Evolutionary conservation across 768 basidiomycete species (phyloP).

Genomic region (Mycena belliarum): DNA sequence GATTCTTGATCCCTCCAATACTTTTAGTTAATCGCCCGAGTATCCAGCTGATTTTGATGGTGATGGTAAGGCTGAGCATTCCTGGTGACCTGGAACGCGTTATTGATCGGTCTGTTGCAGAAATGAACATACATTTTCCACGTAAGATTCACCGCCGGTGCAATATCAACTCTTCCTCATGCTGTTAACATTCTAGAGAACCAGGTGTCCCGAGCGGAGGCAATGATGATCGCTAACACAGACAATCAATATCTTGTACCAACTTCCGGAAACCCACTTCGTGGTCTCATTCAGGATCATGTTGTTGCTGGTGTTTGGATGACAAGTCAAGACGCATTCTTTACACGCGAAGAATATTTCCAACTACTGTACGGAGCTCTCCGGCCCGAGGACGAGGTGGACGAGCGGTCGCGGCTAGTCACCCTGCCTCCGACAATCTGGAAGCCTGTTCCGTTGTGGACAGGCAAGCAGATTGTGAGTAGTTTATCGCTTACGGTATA

Average conservation of each 20-base stretch:
- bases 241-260: constrained; percentile 99
- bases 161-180: background rate
- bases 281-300: constrained; percentile 98
- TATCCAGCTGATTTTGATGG: constrained; percentile 85
- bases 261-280: constrained; percentile 95
- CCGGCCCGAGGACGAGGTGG: constrained; percentile 78
- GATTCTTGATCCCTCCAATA: constrained; percentile 21
- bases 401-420: constrained; percentile 59
- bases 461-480: constrained; percentile 94
- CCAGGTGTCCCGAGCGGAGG: constrained; percentile 92
- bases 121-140: constrained; percentile 99
- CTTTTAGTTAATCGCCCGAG: background rate
- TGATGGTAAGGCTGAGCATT: constrained; percentile 56
- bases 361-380: constrained; percentile 95
- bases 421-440: constrained; percentile 91
- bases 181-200: constrained; percentile 60
- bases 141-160: constrained; percentile 56
- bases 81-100: background rate
- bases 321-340: constrained; percentile 94
- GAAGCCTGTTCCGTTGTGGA: constrained; percentile 92
- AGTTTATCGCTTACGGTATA: background rate
- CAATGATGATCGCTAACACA: constrained; percentile 92
- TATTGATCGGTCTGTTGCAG: constrained; percentile 42
- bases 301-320: constrained; percentile 99
- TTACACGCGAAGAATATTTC: constrained; percentile 93